A percentile compares a stretch with the other conserved stretches of the same genome.
These are phyloP conservation scores for Fonsecaea pedrosoi DNA, from an alignment of 2,329 filamentous ascomycete genomes.

Conservation along the genomic window DNA sequence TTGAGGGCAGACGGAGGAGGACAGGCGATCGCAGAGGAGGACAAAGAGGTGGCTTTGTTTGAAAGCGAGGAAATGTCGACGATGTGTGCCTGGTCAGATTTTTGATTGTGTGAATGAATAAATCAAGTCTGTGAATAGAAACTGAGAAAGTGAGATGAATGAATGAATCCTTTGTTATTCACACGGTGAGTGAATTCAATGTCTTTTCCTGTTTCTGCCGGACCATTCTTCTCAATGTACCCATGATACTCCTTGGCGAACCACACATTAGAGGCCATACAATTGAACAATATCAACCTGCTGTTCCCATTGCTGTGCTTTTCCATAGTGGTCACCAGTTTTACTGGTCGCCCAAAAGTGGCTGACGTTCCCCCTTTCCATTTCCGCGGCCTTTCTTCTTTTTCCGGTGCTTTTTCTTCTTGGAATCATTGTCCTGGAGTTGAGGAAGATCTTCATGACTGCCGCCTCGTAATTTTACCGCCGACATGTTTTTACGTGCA, in stretches of 20 bases:
- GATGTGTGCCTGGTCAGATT: not conserved
- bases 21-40: not conserved
- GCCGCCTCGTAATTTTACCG: conserved; percentile 17
- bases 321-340: conserved; percentile 11
- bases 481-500: conserved; percentile 3
- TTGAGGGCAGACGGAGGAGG: not conserved
- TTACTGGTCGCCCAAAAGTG: conserved; percentile 30
- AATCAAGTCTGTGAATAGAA: not conserved
- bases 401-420: conserved; percentile 35
- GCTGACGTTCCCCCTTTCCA: conserved; percentile 32
- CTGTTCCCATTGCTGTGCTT: not conserved
- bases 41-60: not conserved
- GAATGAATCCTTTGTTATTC: conserved; percentile 5
- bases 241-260: not conserved
- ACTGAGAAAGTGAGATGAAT: not conserved
- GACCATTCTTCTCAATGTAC: not conserved
- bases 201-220: not conserved
- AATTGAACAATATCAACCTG: not conserved
- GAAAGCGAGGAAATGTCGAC: not conserved
- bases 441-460: conserved; percentile 5
- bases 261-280: not conserved
- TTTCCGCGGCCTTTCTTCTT: conserved; percentile 27
- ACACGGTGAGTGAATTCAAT: not conserved
- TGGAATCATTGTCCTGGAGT: conserved; percentile 17
- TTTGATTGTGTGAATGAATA: not conserved